A percentile compares a stretch with the other conserved stretches of the same genome.
Evolutionary conservation across 306 rosid genomes (phyloP).

Genomic region (Adenanthera pavonina): DNA sequence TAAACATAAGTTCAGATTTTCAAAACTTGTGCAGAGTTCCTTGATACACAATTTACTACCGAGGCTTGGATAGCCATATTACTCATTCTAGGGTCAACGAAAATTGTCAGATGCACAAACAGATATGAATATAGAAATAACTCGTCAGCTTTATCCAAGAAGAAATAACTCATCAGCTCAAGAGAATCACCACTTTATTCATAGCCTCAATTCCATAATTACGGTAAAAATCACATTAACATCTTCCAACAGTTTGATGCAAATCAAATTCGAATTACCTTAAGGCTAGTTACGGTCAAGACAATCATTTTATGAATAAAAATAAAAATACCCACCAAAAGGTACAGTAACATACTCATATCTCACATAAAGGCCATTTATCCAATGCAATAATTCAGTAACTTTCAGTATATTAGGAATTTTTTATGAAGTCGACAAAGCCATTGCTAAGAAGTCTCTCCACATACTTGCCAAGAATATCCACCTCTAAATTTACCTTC

Average conservation of each 20-base stretch:
- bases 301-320: neutral
- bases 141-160: neutral
- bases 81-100: neutral
- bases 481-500: constrained; percentile 92
- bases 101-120: neutral
- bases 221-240: neutral
- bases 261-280: neutral
- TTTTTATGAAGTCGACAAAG: constrained; percentile 54
- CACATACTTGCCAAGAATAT: constrained; percentile 89
- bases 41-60: neutral
- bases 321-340: neutral
- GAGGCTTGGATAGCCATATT: neutral
- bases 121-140: neutral
- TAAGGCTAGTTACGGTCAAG: neutral
- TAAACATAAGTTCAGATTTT: neutral
- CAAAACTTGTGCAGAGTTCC: neutral
- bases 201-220: neutral
- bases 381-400: neutral
- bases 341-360: neutral
- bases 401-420: constrained; percentile 45
- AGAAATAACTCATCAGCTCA: neutral
- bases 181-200: neutral
- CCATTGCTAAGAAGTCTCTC: constrained; percentile 84
- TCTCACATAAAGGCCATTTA: neutral
- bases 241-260: neutral